Conservation (phyloP, 2,329 filamentous ascomycete genomes). For the Cladorrhinum sp. region DNA sequence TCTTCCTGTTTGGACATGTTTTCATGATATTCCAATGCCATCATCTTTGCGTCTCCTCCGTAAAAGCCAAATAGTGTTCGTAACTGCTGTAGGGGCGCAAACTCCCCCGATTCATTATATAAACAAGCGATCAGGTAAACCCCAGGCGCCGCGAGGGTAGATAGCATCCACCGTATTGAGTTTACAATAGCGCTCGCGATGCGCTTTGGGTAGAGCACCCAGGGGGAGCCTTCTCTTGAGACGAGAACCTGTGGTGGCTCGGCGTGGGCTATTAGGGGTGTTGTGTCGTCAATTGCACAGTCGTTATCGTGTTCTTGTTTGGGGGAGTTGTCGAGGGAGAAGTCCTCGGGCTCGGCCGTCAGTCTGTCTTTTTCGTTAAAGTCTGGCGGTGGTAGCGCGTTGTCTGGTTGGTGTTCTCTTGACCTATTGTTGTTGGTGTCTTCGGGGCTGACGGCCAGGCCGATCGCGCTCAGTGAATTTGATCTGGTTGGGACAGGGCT, state of each 20-base stretch:
- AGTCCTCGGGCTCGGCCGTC: conserved; percentile 34
- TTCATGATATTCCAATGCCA: conserved; percentile 41
- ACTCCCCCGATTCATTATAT: conserved; percentile 74
- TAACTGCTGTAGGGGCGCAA: conserved; percentile 73
- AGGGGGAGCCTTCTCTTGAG: conserved; percentile 41
- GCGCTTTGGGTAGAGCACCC: conserved; percentile 62
- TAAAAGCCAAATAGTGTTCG: conserved; percentile 58
- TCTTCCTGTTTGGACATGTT: conserved; percentile 30
- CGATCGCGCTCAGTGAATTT: conserved; percentile 57
- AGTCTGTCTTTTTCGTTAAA: conserved; percentile 32
- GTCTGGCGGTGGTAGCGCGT: conserved; percentile 25
- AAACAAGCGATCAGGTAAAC: conserved; percentile 81
- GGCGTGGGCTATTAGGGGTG: conserved; percentile 57
- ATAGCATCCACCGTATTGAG: conserved; percentile 74
- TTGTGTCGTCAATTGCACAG: conserved; percentile 57
- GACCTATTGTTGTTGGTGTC: conserved; percentile 37
- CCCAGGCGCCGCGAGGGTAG: conserved; percentile 74
- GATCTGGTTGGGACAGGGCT: conserved; percentile 57
- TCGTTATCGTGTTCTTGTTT: conserved; percentile 22
- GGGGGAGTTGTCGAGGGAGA: conserved; percentile 33
- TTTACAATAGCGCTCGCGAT: conserved; percentile 70
- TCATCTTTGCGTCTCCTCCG: conserved; percentile 45
- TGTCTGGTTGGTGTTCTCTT: conserved; percentile 24
- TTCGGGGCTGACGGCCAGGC: conserved; percentile 43
- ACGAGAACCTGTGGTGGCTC: conserved; percentile 32